Percentiles rank a stretch among this genome's conserved stretches.
These are phyloP conservation scores for Xylaria sp. DNA, from an alignment of 2,329 filamentous ascomycete genomes.

Conservation along the genomic window DNA sequence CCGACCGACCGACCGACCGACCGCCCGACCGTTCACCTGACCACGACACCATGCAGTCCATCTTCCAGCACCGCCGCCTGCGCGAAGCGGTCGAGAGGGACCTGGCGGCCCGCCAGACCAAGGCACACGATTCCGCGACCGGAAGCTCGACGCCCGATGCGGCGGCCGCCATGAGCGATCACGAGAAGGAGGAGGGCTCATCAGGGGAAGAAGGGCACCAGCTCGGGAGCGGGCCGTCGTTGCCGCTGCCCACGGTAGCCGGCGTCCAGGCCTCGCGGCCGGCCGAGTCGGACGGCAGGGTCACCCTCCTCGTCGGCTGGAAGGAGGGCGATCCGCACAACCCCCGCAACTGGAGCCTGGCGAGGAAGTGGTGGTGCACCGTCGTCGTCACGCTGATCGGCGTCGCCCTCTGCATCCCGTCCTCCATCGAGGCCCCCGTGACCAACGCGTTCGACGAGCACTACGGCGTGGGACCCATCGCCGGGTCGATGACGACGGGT, in stretches of 20 bases:
- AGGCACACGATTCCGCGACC: not conserved
- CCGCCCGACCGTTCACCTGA: too few species aligned
- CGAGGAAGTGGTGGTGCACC: conserved; percentile 11
- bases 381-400: conserved; percentile 9
- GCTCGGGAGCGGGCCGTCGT: too few species aligned
- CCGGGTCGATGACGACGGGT: conserved; percentile 15
- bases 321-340: conserved; percentile 19
- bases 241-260: not conserved
- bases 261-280: conserved; percentile 7
- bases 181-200: not conserved
- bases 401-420: conserved; percentile 7
- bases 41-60: conserved; percentile 4
- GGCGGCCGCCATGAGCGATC: not conserved
- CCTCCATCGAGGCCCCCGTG: conserved; percentile 16
- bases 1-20: too few species aligned
- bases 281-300: conserved; percentile 2
- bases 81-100: conserved; percentile 9
- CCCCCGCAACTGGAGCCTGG: conserved; percentile 21
- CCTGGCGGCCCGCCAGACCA: conserved; percentile 1
- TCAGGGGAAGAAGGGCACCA: too few species aligned
- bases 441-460: conserved; percentile 9
- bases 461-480: conserved; percentile 15
- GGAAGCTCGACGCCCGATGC: not conserved
- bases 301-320: conserved; percentile 16
- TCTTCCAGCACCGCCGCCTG: conserved; percentile 13